phyloP scores from a whole-genome alignment of 139 green algal genomes.

The Chlamydomonas eustigma region DNA sequence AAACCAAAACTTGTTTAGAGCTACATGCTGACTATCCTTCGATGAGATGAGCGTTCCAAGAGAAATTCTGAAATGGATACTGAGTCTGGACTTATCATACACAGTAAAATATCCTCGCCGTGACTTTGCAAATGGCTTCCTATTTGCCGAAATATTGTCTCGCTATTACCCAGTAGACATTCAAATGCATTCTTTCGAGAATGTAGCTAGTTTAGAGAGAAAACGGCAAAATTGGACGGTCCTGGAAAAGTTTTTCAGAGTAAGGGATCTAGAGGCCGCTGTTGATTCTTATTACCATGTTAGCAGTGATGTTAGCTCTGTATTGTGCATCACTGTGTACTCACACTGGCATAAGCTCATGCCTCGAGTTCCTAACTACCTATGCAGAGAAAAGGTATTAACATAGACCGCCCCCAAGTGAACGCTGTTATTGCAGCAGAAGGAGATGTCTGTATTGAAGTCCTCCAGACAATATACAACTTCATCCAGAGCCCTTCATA shows the following conservation, averaged over 20 bases:
- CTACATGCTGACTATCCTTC: too few species aligned
- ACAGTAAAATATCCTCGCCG: slow-evolving; percentile 8
- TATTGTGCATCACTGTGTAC: background rate
- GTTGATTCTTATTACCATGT: too few species aligned
- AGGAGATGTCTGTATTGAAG: slow-evolving; percentile 43
- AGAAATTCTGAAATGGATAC: slow-evolving; percentile 13
- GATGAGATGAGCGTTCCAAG: slow-evolving; percentile 11
- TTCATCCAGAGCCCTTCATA: slow-evolving; percentile 46
- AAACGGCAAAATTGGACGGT: slow-evolving; percentile 68
- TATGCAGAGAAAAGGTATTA: slow-evolving; percentile 44
- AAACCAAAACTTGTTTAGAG: too few species aligned
- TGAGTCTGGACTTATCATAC: slow-evolving; percentile 15
- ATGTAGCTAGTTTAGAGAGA: slow-evolving; percentile 55
- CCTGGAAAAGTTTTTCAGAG: slow-evolving; percentile 66
- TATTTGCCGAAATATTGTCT: slow-evolving; percentile 65
- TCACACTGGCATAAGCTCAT: background rate
- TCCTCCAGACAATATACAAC: slow-evolving; percentile 48
- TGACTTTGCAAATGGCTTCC: slow-evolving; percentile 56
- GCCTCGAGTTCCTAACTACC: background rate
- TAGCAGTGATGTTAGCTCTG: too few species aligned
- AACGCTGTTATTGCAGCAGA: slow-evolving; percentile 48
- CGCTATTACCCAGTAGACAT: slow-evolving; percentile 64
- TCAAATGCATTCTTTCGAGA: slow-evolving; percentile 68
- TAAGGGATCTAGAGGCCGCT: background rate
- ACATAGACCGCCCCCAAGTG: slow-evolving; percentile 40